Evolutionary conservation across 306 rosid species (phyloP).

Genomic region (Mucuna pruriens): DNA sequence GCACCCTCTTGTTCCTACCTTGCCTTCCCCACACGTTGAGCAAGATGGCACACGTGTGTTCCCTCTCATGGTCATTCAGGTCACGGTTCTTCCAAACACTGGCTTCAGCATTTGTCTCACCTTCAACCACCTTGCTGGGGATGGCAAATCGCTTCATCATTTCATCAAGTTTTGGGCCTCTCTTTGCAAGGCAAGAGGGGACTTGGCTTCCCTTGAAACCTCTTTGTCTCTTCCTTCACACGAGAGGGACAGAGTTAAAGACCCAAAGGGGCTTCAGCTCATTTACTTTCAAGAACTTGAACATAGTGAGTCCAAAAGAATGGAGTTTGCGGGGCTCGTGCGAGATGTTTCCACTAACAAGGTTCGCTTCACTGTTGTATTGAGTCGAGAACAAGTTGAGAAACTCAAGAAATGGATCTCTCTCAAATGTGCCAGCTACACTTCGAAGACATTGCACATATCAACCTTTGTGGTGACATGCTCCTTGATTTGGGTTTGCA

Average conservation of each 20-base stretch:
- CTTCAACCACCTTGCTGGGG: neutral
- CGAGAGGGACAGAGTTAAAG: conserved; percentile 33
- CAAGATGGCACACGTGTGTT: neutral
- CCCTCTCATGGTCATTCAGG: conserved; percentile 33
- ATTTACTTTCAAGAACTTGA: neutral
- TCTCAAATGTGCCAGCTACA: neutral
- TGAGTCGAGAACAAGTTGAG: conserved; percentile 22
- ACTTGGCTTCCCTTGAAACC: neutral
- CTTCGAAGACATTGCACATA: neutral
- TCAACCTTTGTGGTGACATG: conserved; percentile 48
- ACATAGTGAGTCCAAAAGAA: neutral
- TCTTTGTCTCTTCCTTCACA: conserved; percentile 34
- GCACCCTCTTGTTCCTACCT: neutral
- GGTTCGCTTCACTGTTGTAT: conserved; percentile 13
- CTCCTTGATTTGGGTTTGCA: conserved; percentile 44
- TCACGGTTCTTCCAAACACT: conserved; percentile 2
- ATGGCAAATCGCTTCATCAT: conserved; percentile 23
- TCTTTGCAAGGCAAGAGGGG: conserved; percentile 27
- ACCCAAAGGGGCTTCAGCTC: conserved; percentile 19
- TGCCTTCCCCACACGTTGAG: neutral
- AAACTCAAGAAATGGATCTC: conserved; percentile 20
- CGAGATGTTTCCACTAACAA: neutral
- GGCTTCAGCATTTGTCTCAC: conserved; percentile 13
- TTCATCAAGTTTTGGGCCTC: conserved; percentile 42
- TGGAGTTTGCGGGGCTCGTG: neutral